These are phyloP conservation scores for Neonothopanus nambi DNA, from an alignment of 1,284 basidiomycete species.

Conservation along the genomic window DNA sequence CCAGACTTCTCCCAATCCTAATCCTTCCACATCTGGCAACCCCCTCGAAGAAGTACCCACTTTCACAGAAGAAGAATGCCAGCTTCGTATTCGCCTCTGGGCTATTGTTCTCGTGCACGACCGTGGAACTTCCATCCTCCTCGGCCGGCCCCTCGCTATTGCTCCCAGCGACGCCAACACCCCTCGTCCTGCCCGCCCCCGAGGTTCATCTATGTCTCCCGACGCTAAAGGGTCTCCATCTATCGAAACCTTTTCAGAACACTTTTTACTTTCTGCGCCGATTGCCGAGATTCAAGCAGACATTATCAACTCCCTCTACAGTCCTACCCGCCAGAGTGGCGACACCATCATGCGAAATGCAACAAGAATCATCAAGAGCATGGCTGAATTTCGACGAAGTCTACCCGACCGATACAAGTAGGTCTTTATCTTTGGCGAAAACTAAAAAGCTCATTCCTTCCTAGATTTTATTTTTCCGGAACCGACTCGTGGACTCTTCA, in stretches of 20 bases:
- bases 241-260: constrained; percentile 53
- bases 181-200: constrained; percentile 57
- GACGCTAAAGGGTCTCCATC: constrained; percentile 18
- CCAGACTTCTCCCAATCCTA: constrained; percentile 44
- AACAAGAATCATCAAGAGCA: constrained; percentile 71
- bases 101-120: constrained; percentile 80
- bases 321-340: constrained; percentile 63
- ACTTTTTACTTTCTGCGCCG: constrained; percentile 69
- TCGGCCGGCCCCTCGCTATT: constrained; percentile 81
- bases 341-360: constrained; percentile 75
- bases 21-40: neutral
- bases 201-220: constrained; percentile 35
- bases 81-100: constrained; percentile 78
- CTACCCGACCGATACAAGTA: constrained; percentile 68
- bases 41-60: constrained; percentile 32
- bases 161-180: constrained; percentile 77
- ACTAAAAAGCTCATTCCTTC: too few relatives aligned
- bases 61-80: constrained; percentile 73
- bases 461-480: constrained; percentile 58
- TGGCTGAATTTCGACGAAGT: constrained; percentile 63
- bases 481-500: constrained; percentile 71
- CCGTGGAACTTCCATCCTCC: constrained; percentile 78
- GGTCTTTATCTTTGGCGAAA: too few relatives aligned
- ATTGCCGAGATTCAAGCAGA: constrained; percentile 81
- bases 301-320: constrained; percentile 80